Conservation (phyloP, 192 early-diverging fungal species). For the Podila epigama region DNA sequence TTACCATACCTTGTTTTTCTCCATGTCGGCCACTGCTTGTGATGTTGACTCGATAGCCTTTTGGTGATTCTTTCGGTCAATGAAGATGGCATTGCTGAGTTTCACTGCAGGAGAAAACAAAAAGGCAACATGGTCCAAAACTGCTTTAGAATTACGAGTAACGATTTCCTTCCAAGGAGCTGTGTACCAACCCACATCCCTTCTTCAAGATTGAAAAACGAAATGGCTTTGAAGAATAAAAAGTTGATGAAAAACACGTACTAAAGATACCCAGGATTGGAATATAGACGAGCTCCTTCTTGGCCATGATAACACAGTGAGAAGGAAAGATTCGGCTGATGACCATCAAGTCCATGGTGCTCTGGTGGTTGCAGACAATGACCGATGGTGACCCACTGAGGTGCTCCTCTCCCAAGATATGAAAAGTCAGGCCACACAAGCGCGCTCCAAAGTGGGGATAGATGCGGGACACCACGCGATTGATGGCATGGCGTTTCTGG, state of each 20-base stretch:
- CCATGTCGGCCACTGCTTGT: slow-evolving; percentile 75
- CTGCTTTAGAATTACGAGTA: too few relatives aligned
- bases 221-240: background rate
- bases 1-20: slow-evolving; percentile 68
- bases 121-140: background rate
- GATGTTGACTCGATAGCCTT: slow-evolving; percentile 81
- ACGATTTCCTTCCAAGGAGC: too few relatives aligned
- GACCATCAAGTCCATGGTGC: slow-evolving; percentile 76
- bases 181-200: background rate
- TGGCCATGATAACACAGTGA: slow-evolving; percentile 71
- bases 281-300: slow-evolving; percentile 70
- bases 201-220: background rate
- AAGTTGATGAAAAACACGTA: slow-evolving; percentile 48
- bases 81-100: slow-evolving; percentile 85
- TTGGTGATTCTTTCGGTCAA: slow-evolving; percentile 81
- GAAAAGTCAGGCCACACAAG: slow-evolving; percentile 65
- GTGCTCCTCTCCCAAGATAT: slow-evolving; percentile 67
- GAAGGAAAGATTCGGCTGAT: slow-evolving; percentile 73
- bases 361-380: slow-evolving; percentile 89
- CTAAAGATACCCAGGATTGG: slow-evolving; percentile 82
- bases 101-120: slow-evolving; percentile 58
- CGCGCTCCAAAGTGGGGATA: slow-evolving; percentile 59
- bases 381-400: slow-evolving; percentile 70
- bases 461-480: slow-evolving; percentile 66
- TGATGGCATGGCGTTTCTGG: slow-evolving; percentile 63